Evolutionary conservation across 1,139 yeast species (phyloP).

Genomic region (Debaryomycetaceae sp.): DNA sequence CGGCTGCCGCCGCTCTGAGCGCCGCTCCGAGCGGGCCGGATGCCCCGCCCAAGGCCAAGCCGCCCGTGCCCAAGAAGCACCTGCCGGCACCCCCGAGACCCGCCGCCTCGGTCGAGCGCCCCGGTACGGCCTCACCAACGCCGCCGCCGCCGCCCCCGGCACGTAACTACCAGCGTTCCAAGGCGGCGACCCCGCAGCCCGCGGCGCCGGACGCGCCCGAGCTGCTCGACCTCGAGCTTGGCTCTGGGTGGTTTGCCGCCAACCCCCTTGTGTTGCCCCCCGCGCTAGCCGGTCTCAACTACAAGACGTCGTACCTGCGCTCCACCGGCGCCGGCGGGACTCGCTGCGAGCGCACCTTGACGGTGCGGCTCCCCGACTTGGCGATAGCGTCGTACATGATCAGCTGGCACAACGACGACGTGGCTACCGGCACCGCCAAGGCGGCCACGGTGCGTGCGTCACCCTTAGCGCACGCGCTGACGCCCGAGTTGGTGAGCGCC

Average conservation of each 20-base stretch:
- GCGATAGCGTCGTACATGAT: slow-evolving; percentile 43
- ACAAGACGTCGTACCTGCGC: slow-evolving; percentile 26
- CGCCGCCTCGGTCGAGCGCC: neutral
- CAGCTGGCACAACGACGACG: slow-evolving; percentile 37
- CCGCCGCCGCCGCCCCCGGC: slow-evolving; percentile 37
- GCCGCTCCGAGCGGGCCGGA: slow-evolving; percentile 10
- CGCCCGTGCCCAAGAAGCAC: slow-evolving; percentile 6
- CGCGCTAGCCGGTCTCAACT: slow-evolving; percentile 32
- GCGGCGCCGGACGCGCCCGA: slow-evolving; percentile 16
- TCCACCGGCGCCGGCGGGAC: slow-evolving; percentile 13
- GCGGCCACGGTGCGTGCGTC: slow-evolving; percentile 44
- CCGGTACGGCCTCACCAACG: slow-evolving; percentile 9
- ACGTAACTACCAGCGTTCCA: slow-evolving; percentile 26
- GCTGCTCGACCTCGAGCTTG: slow-evolving; percentile 36
- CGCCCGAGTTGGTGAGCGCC: slow-evolving; percentile 34
- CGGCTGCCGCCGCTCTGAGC: slow-evolving; percentile 2
- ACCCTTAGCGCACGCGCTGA: slow-evolving; percentile 41
- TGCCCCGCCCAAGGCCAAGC: slow-evolving; percentile 1
- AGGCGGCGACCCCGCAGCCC: slow-evolving; percentile 17
- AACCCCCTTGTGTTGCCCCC: slow-evolving; percentile 27
- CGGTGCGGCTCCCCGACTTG: slow-evolving; percentile 48
- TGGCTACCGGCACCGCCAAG: slow-evolving; percentile 17
- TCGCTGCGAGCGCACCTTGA: slow-evolving; percentile 19
- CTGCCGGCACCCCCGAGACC: slow-evolving; percentile 9
- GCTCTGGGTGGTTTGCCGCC: slow-evolving; percentile 43